phyloP scores from a whole-genome alignment of 1,284 basidiomycete species.

The Spongispora temasekensis region DNA sequence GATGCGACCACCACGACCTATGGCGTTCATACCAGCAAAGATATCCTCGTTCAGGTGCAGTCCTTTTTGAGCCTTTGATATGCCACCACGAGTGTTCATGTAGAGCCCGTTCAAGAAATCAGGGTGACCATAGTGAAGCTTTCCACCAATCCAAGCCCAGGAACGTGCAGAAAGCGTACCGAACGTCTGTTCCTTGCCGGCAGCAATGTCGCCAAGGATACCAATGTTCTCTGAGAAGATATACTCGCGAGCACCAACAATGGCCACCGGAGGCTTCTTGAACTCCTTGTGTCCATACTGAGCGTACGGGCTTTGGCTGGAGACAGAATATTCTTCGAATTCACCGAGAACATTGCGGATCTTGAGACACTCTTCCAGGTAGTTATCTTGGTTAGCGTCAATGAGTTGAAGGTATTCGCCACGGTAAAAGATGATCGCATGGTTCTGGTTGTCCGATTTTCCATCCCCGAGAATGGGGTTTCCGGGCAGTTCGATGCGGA shows the following conservation, averaged over 20 bases:
- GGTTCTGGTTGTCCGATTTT: slow-evolving; percentile 99
- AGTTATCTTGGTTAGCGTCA: slow-evolving; percentile 99
- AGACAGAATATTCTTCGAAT: slow-evolving; percentile 92
- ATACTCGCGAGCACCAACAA: slow-evolving; percentile 98
- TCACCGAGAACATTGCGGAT: slow-evolving; percentile 98
- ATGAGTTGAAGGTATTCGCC: slow-evolving; percentile 99
- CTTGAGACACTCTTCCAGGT: slow-evolving; percentile 99
- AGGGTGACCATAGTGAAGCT: slow-evolving; percentile 98
- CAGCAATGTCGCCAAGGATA: slow-evolving; percentile 97
- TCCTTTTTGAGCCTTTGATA: slow-evolving; percentile 99
- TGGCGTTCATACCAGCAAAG: slow-evolving; percentile 98
- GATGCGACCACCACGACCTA: slow-evolving; percentile 95
- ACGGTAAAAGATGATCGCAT: slow-evolving; percentile 98
- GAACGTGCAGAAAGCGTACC: slow-evolving; percentile 95
- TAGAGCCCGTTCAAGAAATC: slow-evolving; percentile 98
- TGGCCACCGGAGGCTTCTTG: slow-evolving; percentile 89
- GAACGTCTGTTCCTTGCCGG: slow-evolving; percentile 99
- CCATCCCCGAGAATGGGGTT: slow-evolving; percentile 99
- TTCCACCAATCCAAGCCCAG: slow-evolving; percentile 97
- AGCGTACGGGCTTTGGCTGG: slow-evolving; percentile 89
- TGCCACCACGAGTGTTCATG: slow-evolving; percentile 98
- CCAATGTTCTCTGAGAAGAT: slow-evolving; percentile 99
- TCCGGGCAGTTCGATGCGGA: slow-evolving; percentile 97
- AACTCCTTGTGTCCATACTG: slow-evolving; percentile 88
- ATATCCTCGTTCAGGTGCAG: slow-evolving; percentile 99